Evolutionary conservation across 1,139 yeast genomes (phyloP).

Genomic region (Debaryomyces singareniensis): DNA sequence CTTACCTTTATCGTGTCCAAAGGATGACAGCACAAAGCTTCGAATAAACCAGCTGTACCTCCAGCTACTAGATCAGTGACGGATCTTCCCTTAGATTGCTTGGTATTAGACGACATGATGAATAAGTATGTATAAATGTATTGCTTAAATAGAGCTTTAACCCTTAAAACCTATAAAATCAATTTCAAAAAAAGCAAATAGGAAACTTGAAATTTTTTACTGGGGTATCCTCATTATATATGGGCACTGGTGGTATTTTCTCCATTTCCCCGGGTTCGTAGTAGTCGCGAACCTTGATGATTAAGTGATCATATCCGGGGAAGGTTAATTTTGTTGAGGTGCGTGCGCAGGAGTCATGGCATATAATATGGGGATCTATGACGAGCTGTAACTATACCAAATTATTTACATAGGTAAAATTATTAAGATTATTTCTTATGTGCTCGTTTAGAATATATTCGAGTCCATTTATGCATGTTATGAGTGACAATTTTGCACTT

Average conservation of each 20-base stretch:
- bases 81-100: constrained; percentile 28
- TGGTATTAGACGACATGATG: constrained; percentile 7
- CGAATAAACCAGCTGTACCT: constrained; percentile 95
- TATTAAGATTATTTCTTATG: constrained; percentile 2
- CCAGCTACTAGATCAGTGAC: constrained; percentile 87
- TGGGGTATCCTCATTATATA: constrained; percentile 2
- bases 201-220: not conserved
- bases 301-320: not conserved
- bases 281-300: constrained; percentile 3
- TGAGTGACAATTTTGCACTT: constrained; percentile 2
- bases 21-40: constrained; percentile 95
- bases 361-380: not conserved
- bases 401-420: constrained; percentile 4
- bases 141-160: constrained; percentile 1
- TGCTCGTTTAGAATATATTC: constrained; percentile 3
- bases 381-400: constrained; percentile 2
- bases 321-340: not conserved
- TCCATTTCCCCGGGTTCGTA: constrained; percentile 8
- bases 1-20: constrained; percentile 92
- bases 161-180: not conserved
- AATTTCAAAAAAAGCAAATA: not conserved
- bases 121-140: constrained; percentile 6
- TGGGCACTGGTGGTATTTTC: constrained; percentile 3
- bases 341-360: not conserved
- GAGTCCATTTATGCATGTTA: constrained; percentile 3